Evolutionary conservation across 495 filamentous ascomycete species (phyloP).

Genomic region (Aspergillus coremiiformis): DNA sequence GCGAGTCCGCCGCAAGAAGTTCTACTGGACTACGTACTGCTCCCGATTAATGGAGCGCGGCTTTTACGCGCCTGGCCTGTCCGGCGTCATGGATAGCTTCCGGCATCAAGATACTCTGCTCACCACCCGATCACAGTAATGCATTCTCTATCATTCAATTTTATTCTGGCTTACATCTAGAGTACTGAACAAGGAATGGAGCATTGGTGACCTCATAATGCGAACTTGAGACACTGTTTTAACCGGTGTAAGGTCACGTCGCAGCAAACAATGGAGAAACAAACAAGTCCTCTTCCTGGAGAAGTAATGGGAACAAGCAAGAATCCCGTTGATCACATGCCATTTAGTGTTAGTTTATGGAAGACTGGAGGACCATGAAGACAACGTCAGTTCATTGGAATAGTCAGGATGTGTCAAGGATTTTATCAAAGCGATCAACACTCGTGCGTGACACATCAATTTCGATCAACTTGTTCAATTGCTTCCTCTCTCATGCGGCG

Average conservation of each 20-base stretch:
- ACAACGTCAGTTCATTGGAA: not conserved
- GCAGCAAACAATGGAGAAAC: not conserved
- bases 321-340: not conserved
- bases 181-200: not conserved
- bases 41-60: slow-evolving; percentile 20
- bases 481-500: not conserved
- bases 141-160: not conserved
- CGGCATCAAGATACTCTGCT: slow-evolving; percentile 20
- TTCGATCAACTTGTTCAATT: not conserved
- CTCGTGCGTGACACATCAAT: not conserved
- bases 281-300: too few species aligned
- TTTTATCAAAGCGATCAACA: not conserved
- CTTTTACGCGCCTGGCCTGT: slow-evolving; percentile 23
- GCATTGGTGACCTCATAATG: not conserved
- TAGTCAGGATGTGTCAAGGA: not conserved
- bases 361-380: not conserved
- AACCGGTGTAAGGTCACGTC: not conserved
- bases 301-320: too few species aligned
- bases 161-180: slow-evolving; percentile 1
- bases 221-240: not conserved
- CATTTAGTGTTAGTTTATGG: not conserved
- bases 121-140: slow-evolving; percentile 9
- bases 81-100: slow-evolving; percentile 14
- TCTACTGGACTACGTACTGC: slow-evolving; percentile 18
- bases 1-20: slow-evolving; percentile 20